Evolutionary conservation across 1,139 yeast species (phyloP).

Genomic region (Pichia sp.): DNA sequence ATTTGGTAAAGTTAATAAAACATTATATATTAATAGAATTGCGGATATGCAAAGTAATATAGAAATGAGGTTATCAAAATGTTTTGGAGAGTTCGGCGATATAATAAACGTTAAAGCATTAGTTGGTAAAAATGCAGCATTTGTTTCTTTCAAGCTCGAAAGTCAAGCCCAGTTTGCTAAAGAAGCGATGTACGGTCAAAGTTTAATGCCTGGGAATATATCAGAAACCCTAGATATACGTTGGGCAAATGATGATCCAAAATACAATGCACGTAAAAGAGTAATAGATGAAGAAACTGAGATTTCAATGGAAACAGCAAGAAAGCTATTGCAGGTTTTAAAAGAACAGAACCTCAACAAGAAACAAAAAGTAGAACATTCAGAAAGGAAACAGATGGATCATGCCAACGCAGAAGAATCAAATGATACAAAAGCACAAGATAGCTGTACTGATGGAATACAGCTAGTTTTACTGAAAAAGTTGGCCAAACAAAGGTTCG

Average conservation of each 20-base stretch:
- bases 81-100: conserved; percentile 72
- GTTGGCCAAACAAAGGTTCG: background rate
- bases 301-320: conserved; percentile 26
- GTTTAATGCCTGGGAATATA: conserved; percentile 44
- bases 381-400: background rate
- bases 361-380: background rate
- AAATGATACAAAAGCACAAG: background rate
- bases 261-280: conserved; percentile 56
- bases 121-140: conserved; percentile 63
- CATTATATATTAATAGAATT: conserved; percentile 74
- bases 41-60: conserved; percentile 33
- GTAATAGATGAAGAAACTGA: conserved; percentile 29
- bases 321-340: conserved; percentile 18
- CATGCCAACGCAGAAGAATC: background rate
- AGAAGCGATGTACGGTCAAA: conserved; percentile 85
- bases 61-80: conserved; percentile 40
- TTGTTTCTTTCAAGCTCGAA: conserved; percentile 65
- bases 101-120: conserved; percentile 65
- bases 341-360: conserved; percentile 10
- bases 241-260: conserved; percentile 92
- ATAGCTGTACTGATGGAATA: background rate
- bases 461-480: background rate
- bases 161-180: conserved; percentile 86
- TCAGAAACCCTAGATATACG: conserved; percentile 54
- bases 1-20: conserved; percentile 60